Evolutionary conservation across 2,329 filamentous ascomycete genomes (phyloP).

Genomic region (Lasiodiplodia hormozganensis): DNA sequence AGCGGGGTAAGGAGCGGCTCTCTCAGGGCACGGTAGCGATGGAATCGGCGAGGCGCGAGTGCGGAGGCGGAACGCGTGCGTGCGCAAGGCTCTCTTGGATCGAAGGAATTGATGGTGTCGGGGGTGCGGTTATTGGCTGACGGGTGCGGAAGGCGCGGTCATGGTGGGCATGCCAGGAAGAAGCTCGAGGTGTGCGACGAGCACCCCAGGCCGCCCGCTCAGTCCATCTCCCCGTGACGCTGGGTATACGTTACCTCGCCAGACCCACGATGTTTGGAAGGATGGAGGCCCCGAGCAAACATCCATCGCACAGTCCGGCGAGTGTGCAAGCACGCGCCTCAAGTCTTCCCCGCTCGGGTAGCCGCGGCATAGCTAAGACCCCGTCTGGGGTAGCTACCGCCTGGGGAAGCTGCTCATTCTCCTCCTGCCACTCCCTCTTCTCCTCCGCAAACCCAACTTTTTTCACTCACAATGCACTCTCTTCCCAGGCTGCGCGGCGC

Average conservation of each 20-base stretch:
- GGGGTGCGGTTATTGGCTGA: slow-evolving; percentile 8
- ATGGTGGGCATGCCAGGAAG: not conserved
- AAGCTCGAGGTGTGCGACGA: slow-evolving; percentile 4
- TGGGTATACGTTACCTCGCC: slow-evolving; percentile 11
- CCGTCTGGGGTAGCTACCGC: not conserved
- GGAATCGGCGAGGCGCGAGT: not conserved
- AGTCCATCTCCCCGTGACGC: not conserved
- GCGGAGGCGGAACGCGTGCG: not conserved
- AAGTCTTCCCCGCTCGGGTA: slow-evolving; percentile 20
- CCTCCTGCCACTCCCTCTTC: slow-evolving; percentile 30
- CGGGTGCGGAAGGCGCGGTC: slow-evolving; percentile 8
- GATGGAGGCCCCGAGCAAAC: not conserved
- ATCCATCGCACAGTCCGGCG: slow-evolving; percentile 4
- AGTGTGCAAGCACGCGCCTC: not conserved
- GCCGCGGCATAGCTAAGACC: slow-evolving; percentile 14
- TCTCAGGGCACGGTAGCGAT: not conserved
- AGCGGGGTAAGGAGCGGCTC: not conserved
- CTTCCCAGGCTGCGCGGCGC: slow-evolving; percentile 9
- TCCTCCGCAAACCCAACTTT: not conserved
- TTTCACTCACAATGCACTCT: not conserved
- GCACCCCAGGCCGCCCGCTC: slow-evolving; percentile 5
- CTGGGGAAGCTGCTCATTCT: slow-evolving; percentile 36
- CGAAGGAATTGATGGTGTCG: not conserved
- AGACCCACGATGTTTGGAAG: not conserved
- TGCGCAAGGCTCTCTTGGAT: not conserved